Percentiles rank a stretch among this genome's conserved stretches.
These are phyloP conservation scores for Wickerhamiella kurtzmanii DNA, from an alignment of 805 yeast genomes.

Conservation along the genomic window DNA sequence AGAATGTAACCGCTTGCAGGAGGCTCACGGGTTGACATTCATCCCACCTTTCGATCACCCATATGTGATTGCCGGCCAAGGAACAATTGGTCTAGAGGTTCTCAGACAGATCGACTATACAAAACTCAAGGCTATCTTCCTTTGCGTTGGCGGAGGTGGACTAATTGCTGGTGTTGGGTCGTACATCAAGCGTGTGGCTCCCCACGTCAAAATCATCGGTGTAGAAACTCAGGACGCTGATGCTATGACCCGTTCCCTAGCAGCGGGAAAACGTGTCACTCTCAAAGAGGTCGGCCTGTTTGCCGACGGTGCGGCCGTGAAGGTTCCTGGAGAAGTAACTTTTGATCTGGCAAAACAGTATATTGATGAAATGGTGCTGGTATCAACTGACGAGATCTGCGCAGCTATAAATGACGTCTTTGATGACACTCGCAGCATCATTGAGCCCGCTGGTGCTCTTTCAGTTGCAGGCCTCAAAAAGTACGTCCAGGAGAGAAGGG, in stretches of 20 bases:
- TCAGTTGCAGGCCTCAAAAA: slow-evolving; percentile 89
- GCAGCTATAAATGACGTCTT: slow-evolving; percentile 96
- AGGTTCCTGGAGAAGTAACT: slow-evolving; percentile 77
- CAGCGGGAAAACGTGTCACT: slow-evolving; percentile 38
- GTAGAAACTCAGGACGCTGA: slow-evolving; percentile 95
- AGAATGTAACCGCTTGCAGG: slow-evolving; percentile 65
- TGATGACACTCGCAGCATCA: slow-evolving; percentile 85
- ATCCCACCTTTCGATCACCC: slow-evolving; percentile 99
- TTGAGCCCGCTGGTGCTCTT: slow-evolving; percentile 96
- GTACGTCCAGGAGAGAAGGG: slow-evolving; percentile 37
- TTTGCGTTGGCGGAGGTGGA: slow-evolving; percentile 97
- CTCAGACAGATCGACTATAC: slow-evolving; percentile 72
- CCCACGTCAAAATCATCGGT: slow-evolving; percentile 91
- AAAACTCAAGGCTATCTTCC: slow-evolving; percentile 72
- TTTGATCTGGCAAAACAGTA: slow-evolving; percentile 62
- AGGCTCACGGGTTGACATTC: slow-evolving; percentile 62
- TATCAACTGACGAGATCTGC: slow-evolving; percentile 83
- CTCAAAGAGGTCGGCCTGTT: slow-evolving; percentile 79
- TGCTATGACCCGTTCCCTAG: slow-evolving; percentile 66
- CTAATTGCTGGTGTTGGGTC: slow-evolving; percentile 81
- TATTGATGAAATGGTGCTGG: slow-evolving; percentile 82
- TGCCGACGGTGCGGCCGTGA: slow-evolving; percentile 98
- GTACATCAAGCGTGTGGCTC: slow-evolving; percentile 87
- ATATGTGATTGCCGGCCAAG: slow-evolving; percentile 96
- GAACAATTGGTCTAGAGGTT: slow-evolving; percentile 89